Evolutionary conservation across 2,329 filamentous ascomycete genomes (phyloP).

Genomic region (Alternaria brassicae): DNA sequence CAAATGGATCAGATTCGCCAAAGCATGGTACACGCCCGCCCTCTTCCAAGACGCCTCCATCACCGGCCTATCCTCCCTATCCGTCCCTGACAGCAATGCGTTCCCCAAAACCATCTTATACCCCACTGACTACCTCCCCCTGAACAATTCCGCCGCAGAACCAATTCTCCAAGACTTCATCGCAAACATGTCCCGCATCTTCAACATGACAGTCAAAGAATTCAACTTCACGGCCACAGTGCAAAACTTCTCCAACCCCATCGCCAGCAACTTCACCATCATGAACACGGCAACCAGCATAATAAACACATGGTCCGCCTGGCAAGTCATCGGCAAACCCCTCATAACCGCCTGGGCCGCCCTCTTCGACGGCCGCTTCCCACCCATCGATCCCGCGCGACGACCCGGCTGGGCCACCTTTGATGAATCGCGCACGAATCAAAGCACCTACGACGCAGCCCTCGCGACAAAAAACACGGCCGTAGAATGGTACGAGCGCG

Average conservation of each 20-base stretch:
- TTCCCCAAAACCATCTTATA: conserved; percentile 53
- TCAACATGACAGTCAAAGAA: conserved; percentile 50
- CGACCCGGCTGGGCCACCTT: conserved; percentile 39
- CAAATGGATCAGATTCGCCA: conserved; percentile 50
- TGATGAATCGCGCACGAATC: conserved; percentile 32
- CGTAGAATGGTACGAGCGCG: conserved; percentile 50
- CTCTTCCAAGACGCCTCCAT: conserved; percentile 46
- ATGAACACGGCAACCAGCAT: conserved; percentile 39
- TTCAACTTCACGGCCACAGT: conserved; percentile 49
- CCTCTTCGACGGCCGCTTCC: conserved; percentile 50
- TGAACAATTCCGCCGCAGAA: conserved; percentile 51
- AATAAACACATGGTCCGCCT: conserved; percentile 47
- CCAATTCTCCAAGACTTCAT: conserved; percentile 50
- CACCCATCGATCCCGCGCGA: conserved; percentile 50
- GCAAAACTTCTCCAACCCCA: conserved; percentile 31
- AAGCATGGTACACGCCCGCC: conserved; percentile 49
- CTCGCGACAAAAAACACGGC: conserved; percentile 41
- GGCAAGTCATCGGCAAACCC: conserved; percentile 42
- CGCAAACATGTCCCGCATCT: conserved; percentile 43
- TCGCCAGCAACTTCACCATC: conserved; percentile 41
- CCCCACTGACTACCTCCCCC: conserved; percentile 52
- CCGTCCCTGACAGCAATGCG: conserved; percentile 42
- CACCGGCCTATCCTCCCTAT: conserved; percentile 49
- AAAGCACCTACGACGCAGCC: conserved; percentile 26
- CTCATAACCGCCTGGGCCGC: conserved; percentile 43